Percentiles rank a stretch among this genome's conserved stretches.
Evolutionary conservation across 176 grass and related monocot genomes (phyloP).

Genomic region (Zizania latifolia): DNA sequence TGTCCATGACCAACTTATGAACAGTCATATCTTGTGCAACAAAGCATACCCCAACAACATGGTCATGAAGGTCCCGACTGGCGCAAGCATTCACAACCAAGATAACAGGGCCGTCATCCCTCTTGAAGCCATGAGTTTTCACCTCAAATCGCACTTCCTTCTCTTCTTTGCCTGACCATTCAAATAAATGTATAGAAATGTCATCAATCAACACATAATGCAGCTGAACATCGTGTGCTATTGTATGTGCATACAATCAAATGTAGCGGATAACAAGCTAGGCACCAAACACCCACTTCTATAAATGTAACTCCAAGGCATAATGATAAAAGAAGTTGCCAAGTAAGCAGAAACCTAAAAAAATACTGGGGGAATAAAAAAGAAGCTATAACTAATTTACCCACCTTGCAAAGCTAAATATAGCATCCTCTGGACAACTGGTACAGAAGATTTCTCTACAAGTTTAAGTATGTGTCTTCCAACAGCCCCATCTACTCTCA

Average conservation of each 20-base stretch:
- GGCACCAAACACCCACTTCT: neutral
- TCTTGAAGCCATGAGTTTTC: slow-evolving; percentile 66
- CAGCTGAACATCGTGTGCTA: neutral
- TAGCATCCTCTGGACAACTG: slow-evolving; percentile 74
- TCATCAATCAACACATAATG: slow-evolving; percentile 11
- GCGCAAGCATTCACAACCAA: slow-evolving; percentile 90
- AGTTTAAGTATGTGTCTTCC: slow-evolving; percentile 83
- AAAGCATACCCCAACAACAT: slow-evolving; percentile 88
- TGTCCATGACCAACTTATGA: slow-evolving; percentile 89
- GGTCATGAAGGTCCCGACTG: slow-evolving; percentile 64
- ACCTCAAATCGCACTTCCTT: slow-evolving; percentile 81
- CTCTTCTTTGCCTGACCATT: slow-evolving; percentile 69
- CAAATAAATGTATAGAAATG: slow-evolving; percentile 17
- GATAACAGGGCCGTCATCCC: slow-evolving; percentile 58
- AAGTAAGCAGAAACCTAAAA: neutral
- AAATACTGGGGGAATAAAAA: neutral
- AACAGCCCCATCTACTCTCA: slow-evolving; percentile 73
- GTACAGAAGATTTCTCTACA: slow-evolving; percentile 60
- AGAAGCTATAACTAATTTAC: slow-evolving; percentile 2
- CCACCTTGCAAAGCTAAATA: slow-evolving; percentile 75
- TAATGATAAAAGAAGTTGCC: neutral
- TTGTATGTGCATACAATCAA: neutral
- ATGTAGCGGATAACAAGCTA: neutral
- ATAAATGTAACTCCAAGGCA: neutral
- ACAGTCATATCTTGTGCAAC: slow-evolving; percentile 95